These are phyloP conservation scores for Juncus inflexus DNA, from an alignment of 176 grass and related monocot genomes.

Conservation along the genomic window DNA sequence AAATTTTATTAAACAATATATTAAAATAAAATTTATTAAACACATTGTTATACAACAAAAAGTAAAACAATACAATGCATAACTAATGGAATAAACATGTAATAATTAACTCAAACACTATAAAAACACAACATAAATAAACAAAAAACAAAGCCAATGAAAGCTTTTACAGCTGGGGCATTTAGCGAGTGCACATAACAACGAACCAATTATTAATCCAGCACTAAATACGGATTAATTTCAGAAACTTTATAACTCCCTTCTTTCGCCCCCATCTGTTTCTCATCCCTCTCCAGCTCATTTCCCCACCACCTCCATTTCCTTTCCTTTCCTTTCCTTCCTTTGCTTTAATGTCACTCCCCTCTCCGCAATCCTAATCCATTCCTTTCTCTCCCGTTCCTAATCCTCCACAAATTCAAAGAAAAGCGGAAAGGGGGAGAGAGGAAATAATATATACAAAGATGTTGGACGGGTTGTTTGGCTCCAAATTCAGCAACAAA, in stretches of 20 bases:
- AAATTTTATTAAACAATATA: too few species aligned
- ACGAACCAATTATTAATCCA: background rate
- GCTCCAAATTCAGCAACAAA: slow-evolving; percentile 77
- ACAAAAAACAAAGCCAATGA: too few species aligned
- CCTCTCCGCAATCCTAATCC: slow-evolving; percentile 30
- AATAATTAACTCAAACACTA: too few species aligned
- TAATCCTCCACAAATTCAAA: slow-evolving; percentile 10
- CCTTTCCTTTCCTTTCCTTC: slow-evolving; percentile 1
- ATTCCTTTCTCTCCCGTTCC: slow-evolving; percentile 10
- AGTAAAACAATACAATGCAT: too few species aligned
- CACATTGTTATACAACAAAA: too few species aligned
- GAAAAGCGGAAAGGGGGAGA: slow-evolving; percentile 13
- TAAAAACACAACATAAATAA: too few species aligned
- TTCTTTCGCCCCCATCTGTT: slow-evolving; percentile 33
- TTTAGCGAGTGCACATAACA: background rate
- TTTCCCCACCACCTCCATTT: slow-evolving; percentile 29
- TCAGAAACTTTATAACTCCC: slow-evolving; percentile 12
- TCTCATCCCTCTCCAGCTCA: slow-evolving; percentile 5
- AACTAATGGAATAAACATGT: too few species aligned
- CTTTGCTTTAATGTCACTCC: slow-evolving; percentile 40
- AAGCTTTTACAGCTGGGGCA: background rate
- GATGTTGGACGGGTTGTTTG: slow-evolving; percentile 70
- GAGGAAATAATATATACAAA: slow-evolving; percentile 13
- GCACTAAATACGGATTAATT: slow-evolving; percentile 14
- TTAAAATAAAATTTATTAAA: too few species aligned